Base-by-base conservation (phyloP, 2,329 filamentous ascomycete species). In the Pseudogymnoascus sp. region DNA sequence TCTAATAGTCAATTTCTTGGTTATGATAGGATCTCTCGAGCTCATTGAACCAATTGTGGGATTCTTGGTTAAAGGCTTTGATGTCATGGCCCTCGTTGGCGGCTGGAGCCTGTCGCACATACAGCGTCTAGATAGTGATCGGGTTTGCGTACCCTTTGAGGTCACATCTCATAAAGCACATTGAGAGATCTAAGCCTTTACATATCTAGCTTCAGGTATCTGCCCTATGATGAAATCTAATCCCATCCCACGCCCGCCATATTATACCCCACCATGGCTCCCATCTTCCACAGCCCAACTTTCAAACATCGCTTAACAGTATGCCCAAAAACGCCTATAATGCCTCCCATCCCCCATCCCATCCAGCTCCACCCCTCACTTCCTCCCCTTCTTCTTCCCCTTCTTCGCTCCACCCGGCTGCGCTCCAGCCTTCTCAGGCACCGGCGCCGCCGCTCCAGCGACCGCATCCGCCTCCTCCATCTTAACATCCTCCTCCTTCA, bases 361-460 rank as follows among this genome's bases (percentile, higher is more conserved):
- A 4, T 18, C 18, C 3, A 25, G 16, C 10, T 18, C 33, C 42
- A 47, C 35, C 63, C 28, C 67, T 80, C 77, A 89, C 79, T 85
- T 84, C 80, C 87, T 88, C 53, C 85, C 85, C 76, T 87, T 88
- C 76, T 86, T 88, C 77, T 89, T 88, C 78, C 88, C 89, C 75
- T 85, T 86, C 73, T 79, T 79, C 47, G 78, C 74, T 33, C 78
- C 78, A 28, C 77, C 75, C 59, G 75, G 75, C 60, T 68, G 68
- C 64, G 73, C 70, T 63, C 63, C 68, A 44, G 70, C 68, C 28
- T 56, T 33, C 71, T 78, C 77, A 38, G 76, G 74, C 40, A 78
- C 77, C 6, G 33, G 59, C 40, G 66, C 63, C 63, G 66, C 42
- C 59, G 65, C 64, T 23, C 23, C 62, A 61, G 50, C 56, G 37